A percentile compares a stretch with the other conserved stretches of the same genome.
Evolutionary conservation across 1,284 basidiomycete genomes (phyloP).

Genomic region (Ganoderma sinense): DNA sequence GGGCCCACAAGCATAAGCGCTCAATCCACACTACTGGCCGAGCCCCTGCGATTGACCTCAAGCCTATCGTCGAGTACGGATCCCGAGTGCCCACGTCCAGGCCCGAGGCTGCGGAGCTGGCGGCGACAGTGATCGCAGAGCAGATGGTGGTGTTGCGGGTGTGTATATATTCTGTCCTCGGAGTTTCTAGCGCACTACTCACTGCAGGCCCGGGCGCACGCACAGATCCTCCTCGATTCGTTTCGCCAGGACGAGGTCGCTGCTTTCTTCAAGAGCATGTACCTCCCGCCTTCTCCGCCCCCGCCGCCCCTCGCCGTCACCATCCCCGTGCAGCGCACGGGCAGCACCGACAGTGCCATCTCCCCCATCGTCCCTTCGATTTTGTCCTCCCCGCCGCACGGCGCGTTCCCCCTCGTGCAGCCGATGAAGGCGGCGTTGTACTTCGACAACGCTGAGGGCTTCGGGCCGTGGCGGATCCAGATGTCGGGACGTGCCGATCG

Average conservation of each 20-base stretch:
- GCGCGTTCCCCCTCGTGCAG: not conserved
- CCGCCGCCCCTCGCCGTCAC: too few species aligned
- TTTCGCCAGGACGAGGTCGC: not conserved
- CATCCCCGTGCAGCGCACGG: not conserved
- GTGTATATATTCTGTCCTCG: too few species aligned
- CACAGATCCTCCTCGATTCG: not conserved
- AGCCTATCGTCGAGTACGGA: constrained; percentile 39
- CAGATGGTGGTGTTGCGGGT: not conserved
- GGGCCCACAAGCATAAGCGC: not conserved
- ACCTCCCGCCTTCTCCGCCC: not conserved
- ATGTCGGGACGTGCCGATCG: constrained; percentile 52
- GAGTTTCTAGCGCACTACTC: not conserved
- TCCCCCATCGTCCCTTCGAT: not conserved
- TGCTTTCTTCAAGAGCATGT: not conserved
- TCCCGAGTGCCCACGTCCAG: constrained; percentile 7
- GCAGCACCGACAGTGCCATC: not conserved
- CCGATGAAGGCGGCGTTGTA: constrained; percentile 56
- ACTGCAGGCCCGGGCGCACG: too few species aligned
- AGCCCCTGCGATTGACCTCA: constrained; percentile 29
- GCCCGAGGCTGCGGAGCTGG: constrained; percentile 33
- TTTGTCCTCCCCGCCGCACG: not conserved
- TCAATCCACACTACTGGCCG: constrained; percentile 16
- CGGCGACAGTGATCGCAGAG: constrained; percentile 25
- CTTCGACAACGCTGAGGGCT: constrained; percentile 56
- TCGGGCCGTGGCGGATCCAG: constrained; percentile 61